Evolutionary conservation across 2,329 filamentous ascomycete genomes (phyloP), one percentile per base, ranked within the genome.

Genomic region (Fonsecaea nubica): DNA sequence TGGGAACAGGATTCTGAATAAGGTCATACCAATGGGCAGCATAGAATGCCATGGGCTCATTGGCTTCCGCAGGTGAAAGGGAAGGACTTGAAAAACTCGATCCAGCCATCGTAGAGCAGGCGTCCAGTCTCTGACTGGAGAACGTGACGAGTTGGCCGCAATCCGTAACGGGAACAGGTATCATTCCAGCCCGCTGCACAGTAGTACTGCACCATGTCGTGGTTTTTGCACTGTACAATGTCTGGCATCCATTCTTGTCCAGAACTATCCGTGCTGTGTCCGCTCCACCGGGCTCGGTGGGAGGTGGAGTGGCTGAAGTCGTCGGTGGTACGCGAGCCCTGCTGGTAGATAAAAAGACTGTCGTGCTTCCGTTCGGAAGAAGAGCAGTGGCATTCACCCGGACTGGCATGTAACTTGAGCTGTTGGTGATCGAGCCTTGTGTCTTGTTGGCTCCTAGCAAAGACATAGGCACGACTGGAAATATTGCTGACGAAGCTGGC

Each of bases 141-240:
- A 73, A 73, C 3, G 72, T 73, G 7, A 73, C 55, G 54, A 58
- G 69, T 38, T 72, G 68, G 36, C 69, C 61, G 38, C 72, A 72
- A 18, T 72, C 72, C 1, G 71, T 71, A 9, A 72, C 45, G 2
- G 64, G 54, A 10, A 72, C 68, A 13, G 71, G 67, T 1, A 71
- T 42, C 48, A 67, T 58, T 3, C 71, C 69, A 7, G 55, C 53
- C 10, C 55, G 63, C 13, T 63, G 52, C 36, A 73, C 35, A 12
- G 65, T 68, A 2, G 71, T 72, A 30, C 50, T 57, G 48, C 71
- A 73, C 38, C 59, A 36, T 4, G 69, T 40, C 4, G 69, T 72
- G 2, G 67, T 70, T 13, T 63, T 56, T 3, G 65, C 61, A 15
- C 64, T 61, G 56, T 69, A 71, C 12, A 73, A 58, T 2, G 71